A percentile compares a stretch with the other conserved stretches of the same genome.
phyloP scores from a whole-genome alignment of 2,329 filamentous ascomycete species.

The Sporothrix pallida region DNA sequence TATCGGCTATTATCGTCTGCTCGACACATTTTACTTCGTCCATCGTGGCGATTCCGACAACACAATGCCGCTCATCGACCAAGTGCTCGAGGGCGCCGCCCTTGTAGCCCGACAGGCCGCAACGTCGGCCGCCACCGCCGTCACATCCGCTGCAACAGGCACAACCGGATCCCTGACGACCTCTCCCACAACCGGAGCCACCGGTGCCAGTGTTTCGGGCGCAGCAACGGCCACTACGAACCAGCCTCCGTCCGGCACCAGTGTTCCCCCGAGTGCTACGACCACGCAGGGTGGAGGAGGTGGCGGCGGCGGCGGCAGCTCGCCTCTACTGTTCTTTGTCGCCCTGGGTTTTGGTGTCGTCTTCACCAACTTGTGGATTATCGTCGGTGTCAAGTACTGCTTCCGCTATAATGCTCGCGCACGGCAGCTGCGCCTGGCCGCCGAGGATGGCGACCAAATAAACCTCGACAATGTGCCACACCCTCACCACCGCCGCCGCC shows the following conservation, averaged over 20 bases:
- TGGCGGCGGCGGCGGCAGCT: constrained; percentile 43
- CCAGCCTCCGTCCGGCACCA: constrained; percentile 22
- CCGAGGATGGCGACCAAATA: constrained; percentile 85
- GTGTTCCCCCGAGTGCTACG: constrained; percentile 7
- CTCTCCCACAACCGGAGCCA: neutral
- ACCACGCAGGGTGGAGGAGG: constrained; percentile 32
- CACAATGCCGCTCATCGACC: constrained; percentile 42
- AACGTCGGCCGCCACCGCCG: constrained; percentile 26
- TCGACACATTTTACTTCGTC: neutral
- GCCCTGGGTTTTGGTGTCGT: constrained; percentile 94
- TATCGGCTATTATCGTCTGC: neutral
- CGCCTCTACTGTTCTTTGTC: constrained; percentile 49
- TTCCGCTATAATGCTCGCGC: constrained; percentile 97
- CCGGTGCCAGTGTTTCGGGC: neutral
- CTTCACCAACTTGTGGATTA: constrained; percentile 99
- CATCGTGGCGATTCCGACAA: constrained; percentile 8
- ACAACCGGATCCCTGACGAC: neutral
- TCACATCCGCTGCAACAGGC: constrained; percentile 18
- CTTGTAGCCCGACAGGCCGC: constrained; percentile 42
- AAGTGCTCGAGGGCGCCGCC: constrained; percentile 41
- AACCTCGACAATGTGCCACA: constrained; percentile 84
- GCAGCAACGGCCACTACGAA: constrained; percentile 4
- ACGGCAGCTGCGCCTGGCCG: constrained; percentile 74
- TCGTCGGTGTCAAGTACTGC: constrained; percentile 98
- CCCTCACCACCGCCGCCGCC: constrained; percentile 71